These are phyloP conservation scores for Physocladia obscura DNA, from an alignment of 192 early-diverging fungal genomes.

Conservation along the genomic window DNA sequence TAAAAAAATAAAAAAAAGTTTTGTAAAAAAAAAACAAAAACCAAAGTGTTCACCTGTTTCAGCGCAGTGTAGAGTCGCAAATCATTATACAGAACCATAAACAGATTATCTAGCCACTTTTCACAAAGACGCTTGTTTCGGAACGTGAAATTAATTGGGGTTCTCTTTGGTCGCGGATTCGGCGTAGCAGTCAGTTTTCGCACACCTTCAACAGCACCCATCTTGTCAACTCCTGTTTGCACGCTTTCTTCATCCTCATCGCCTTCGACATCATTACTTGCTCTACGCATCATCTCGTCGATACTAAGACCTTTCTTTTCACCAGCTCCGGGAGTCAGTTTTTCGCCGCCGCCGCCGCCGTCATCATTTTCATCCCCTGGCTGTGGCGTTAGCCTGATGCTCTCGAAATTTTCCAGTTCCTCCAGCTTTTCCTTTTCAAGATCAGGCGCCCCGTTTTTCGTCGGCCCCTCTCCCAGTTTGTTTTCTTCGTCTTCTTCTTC, in stretches of 20 bases:
- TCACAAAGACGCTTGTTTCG: constrained; percentile 96
- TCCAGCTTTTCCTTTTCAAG: constrained; percentile 20
- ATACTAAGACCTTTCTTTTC: constrained; percentile 40
- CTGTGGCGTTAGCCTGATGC: constrained; percentile 38
- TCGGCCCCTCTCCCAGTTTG: background rate
- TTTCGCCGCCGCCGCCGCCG: too few species aligned
- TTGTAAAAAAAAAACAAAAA: constrained; percentile 10
- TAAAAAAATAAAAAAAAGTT: constrained; percentile 5
- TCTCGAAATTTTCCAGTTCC: constrained; percentile 46
- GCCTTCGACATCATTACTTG: constrained; percentile 11
- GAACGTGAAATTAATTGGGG: constrained; percentile 66
- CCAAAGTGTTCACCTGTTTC: constrained; percentile 53
- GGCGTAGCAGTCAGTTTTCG: constrained; percentile 21
- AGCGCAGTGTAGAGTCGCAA: constrained; percentile 91
- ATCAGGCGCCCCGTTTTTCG: constrained; percentile 20
- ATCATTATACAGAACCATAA: constrained; percentile 98
- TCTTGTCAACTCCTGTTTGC: constrained; percentile 19
- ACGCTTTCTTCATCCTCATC: constrained; percentile 15
- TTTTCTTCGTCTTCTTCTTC: background rate
- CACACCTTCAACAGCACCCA: constrained; percentile 20
- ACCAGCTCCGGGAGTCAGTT: too few species aligned
- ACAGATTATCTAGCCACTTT: constrained; percentile 98
- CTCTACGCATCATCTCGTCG: constrained; percentile 48
- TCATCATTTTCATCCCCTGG: background rate
- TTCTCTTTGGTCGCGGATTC: constrained; percentile 40